Base-by-base conservation (phyloP, 2,329 filamentous ascomycete genomes). In the Aspergillus novoparasiticus region DNA sequence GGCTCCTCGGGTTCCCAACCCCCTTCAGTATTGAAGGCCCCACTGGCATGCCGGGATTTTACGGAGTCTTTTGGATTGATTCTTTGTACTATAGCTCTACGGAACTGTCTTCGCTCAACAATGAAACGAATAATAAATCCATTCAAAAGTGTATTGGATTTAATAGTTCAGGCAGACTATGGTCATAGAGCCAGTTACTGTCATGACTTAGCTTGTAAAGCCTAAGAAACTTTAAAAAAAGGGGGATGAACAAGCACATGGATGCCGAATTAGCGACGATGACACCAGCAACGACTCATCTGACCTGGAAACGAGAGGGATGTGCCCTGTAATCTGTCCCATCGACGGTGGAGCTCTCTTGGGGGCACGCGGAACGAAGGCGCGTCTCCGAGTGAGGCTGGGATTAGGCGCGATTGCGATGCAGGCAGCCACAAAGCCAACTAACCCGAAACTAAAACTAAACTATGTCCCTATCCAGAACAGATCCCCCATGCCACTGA, bases 301-400 rank as follows among this genome's bases (percentile, higher is more conserved):
- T 67, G 65, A 67, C 64, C 59, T 39, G 21, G 45, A 21, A 28
- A 39, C 4, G 26, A 32, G 26, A 34, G 36, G 41, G 58, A 58
- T 54, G 61, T 58, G 46, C 58, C 46, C 50, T 53, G 58, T 62
- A 59, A 57, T 55, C 57, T 21, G 53, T 53, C 16, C 32, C 21
- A 32, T 55, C 32, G 39, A 34, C 23, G 21, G 61, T 62, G 61
- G 61, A 62, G 14, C 55, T 56, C 48, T 34, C 36, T 41, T 48
- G 23, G 50, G 41, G 36, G 60, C 63, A 64, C 61, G 56, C 69
- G 69, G 69, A 71, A 71, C 36, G 55, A 67, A 56, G 59, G 69
- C 64, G 64, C 66, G 66, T 70, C 69, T 70, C 69, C 68, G 69
- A 68, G 65, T 66, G 67, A 69, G 65, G 65, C 68, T 69, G 68